These are phyloP conservation scores for Rosa lucieae DNA, from an alignment of 306 rosid species.

Conservation along the genomic window DNA sequence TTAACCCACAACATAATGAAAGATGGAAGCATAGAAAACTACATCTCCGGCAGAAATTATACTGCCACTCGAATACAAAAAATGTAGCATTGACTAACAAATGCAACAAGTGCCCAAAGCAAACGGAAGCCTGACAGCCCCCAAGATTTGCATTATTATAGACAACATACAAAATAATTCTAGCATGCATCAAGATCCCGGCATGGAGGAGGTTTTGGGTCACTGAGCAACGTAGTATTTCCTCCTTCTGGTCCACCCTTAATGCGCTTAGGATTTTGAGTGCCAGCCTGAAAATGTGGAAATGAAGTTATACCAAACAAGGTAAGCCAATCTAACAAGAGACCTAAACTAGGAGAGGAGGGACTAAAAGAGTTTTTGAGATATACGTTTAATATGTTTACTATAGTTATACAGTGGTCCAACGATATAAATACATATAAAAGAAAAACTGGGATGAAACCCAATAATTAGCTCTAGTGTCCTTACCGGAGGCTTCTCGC, in stretches of 20 bases:
- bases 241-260: slow-evolving; percentile 96
- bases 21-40: slow-evolving; percentile 18
- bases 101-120: slow-evolving; percentile 34
- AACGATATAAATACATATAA: background rate
- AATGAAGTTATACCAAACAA: background rate
- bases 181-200: slow-evolving; percentile 91
- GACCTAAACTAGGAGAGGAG: background rate
- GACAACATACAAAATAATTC: slow-evolving; percentile 35
- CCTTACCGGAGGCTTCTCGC: slow-evolving; percentile 90
- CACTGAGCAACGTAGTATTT: slow-evolving; percentile 71
- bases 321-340: slow-evolving; percentile 1
- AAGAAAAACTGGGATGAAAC: background rate
- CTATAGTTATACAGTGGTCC: background rate
- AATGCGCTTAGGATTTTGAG: slow-evolving; percentile 78
- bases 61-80: slow-evolving; percentile 20
- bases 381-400: background rate
- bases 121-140: slow-evolving; percentile 41
- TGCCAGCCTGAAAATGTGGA: slow-evolving; percentile 60
- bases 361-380: background rate
- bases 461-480: background rate
- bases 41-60: slow-evolving; percentile 11
- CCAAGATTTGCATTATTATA: slow-evolving; percentile 75
- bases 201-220: slow-evolving; percentile 89
- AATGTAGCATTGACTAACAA: slow-evolving; percentile 33
- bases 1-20: slow-evolving; percentile 12